A percentile compares a stretch with the other conserved stretches of the same genome.
Conservation (phyloP, 2,329 filamentous ascomycete genomes). For the Simplicillium aogashimaense region DNA sequence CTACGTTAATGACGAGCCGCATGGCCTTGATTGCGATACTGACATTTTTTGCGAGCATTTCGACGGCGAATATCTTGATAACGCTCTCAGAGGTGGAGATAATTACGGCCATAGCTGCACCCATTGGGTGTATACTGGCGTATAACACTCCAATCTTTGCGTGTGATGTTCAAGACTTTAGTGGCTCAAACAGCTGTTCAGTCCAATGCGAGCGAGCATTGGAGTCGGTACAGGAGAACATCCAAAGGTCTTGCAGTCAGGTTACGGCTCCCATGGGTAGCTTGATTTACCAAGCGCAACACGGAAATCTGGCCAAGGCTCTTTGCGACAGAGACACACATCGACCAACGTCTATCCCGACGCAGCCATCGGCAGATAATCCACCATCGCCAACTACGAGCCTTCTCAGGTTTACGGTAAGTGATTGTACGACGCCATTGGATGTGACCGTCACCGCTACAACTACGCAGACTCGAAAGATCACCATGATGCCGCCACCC, state of each 20-base stretch:
- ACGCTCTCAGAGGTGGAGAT: conserved; percentile 29
- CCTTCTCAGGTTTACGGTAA: not conserved
- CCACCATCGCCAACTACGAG: conserved; percentile 5
- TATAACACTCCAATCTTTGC: conserved; percentile 30
- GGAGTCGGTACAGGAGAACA: conserved; percentile 14
- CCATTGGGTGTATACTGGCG: conserved; percentile 26
- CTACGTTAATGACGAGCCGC: too few relatives aligned
- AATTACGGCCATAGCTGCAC: conserved; percentile 24
- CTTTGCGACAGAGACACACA: conserved; percentile 19
- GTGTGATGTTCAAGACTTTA: conserved; percentile 27
- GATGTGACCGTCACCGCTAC: not conserved
- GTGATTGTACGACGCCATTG: not conserved
- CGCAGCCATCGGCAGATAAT: not conserved
- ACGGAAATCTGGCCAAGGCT: conserved; percentile 23
- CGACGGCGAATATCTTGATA: conserved; percentile 2
- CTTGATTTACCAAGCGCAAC: conserved; percentile 24
- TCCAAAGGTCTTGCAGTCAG: conserved; percentile 16
- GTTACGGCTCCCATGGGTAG: conserved; percentile 17
- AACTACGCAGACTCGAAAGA: too few relatives aligned
- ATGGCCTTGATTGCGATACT: too few relatives aligned
- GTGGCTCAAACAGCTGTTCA: conserved; percentile 24
- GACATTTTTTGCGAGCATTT: too few relatives aligned
- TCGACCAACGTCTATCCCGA: conserved; percentile 1
- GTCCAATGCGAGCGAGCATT: conserved; percentile 21
- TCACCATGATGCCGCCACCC: too few relatives aligned